phyloP scores from a whole-genome alignment of 768 basidiomycete species.

The Hericium rajendrae region DNA sequence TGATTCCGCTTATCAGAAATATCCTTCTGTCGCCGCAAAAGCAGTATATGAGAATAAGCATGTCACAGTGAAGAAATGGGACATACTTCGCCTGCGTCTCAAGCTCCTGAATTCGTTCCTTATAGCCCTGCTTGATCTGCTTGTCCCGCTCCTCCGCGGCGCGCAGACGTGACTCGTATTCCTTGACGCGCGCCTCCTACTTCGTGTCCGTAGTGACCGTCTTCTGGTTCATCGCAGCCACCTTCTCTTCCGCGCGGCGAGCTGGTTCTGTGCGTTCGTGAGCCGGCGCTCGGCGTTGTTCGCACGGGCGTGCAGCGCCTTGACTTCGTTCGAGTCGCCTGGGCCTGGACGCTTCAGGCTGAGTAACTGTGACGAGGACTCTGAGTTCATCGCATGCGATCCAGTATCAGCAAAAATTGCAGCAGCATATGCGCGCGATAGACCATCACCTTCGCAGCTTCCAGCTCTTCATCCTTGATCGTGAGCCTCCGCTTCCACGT shows the following conservation, averaged over 20 bases:
- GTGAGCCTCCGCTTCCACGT: constrained; percentile 72
- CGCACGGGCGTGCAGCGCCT: constrained; percentile 62
- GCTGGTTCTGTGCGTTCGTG: constrained; percentile 77
- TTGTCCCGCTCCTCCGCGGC: constrained; percentile 88
- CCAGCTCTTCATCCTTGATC: constrained; percentile 79
- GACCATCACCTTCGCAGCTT: constrained; percentile 61
- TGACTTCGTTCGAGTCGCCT: constrained; percentile 59
- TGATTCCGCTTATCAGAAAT: constrained; percentile 65
- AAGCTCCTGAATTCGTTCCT: constrained; percentile 71
- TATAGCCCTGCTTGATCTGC: constrained; percentile 86
- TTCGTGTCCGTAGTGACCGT: constrained; percentile 67
- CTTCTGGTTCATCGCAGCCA: constrained; percentile 65
- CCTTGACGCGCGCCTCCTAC: constrained; percentile 90
- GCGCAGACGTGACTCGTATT: constrained; percentile 75
- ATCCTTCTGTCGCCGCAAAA: constrained; percentile 64
- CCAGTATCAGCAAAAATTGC: not conserved
- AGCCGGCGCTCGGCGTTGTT: constrained; percentile 82
- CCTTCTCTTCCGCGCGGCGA: constrained; percentile 76
- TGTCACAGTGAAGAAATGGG: not conserved
- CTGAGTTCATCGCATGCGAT: constrained; percentile 56
- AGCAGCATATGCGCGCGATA: not conserved
- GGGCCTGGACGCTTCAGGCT: constrained; percentile 49
- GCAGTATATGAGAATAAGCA: not conserved
- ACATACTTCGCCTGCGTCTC: constrained; percentile 62
- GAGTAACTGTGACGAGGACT: constrained; percentile 63